Evolutionary conservation across 441 rosid genomes (phyloP), one percentile per base, ranked within the genome.

Genomic region (Geranium incanum): DNA sequence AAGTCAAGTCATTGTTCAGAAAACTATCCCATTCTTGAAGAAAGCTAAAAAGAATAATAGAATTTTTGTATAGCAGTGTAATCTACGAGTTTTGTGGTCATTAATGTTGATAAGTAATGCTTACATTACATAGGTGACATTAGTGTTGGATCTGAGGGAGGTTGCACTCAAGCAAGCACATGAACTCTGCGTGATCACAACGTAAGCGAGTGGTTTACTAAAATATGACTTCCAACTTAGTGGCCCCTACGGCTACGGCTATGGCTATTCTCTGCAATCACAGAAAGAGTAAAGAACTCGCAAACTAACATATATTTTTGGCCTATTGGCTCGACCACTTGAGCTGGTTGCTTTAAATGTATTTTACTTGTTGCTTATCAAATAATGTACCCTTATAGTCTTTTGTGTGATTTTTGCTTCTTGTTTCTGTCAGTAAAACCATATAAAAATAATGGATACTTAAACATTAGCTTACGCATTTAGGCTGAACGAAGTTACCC

Each of bases 361-460:
- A 62, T 67, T 15, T 28, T 33, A 71, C 70, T 50, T 38, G 16
- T 74, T 73, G 38, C 67, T 71, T 70, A 1, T 9, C 21, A 7
- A 57, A 60, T 63, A 43, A 23, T n/a, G 1, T 4, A 38, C 5
- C n/a, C 6, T 9, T 0, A 0, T 45, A 2, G 52, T 45, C 52
- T 45, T 45, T 0, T 7, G 9, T 8, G 7, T 11, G 12, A n/a
- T n/a, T 45, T 45, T 45, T 45, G 7, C 52, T 45, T 37, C 39
- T 37, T 37, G 39, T 37, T 5, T 37, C 39, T 37, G n/a, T n/a
- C n/a, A n/a, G n/a, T n/a, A n/a, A n/a, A n/a, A n/a, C n/a, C n/a
- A n/a, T n/a, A n/a, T n/a, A n/a, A n/a, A n/a, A n/a, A n/a, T n/a
- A n/a, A n/a, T n/a, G n/a, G n/a, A n/a, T n/a, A n/a, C n/a, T n/a